Base-by-base conservation (phyloP, 2,329 filamentous ascomycete species). In the Paecilomyces sp. region DNA sequence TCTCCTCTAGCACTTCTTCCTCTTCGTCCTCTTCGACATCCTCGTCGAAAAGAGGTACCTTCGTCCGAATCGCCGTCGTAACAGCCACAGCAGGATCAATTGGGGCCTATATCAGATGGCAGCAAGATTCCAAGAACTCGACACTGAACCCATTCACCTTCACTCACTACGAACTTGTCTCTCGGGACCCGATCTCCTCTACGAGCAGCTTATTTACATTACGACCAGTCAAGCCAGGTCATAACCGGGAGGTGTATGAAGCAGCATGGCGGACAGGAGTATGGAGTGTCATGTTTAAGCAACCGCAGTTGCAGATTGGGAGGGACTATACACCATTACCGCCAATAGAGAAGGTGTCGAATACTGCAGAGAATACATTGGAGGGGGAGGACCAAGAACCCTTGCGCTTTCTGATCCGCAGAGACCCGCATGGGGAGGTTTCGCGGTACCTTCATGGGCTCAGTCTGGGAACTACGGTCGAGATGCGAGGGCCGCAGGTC, bases 241-340 rank as follows among this genome's bases (percentile, higher is more conserved):
- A 59, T 61, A 76, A 74, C 52, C 67, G 66, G 52, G 70, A 72
- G 30, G 69, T 76, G 41, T 80, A 82, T 60, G 67, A 72, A 3
- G 66, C 76, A 11, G 80, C 80, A 25, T 88, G 85, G 84, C 74
- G 75, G 52, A 80, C 84, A 59, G 88, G 89, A 3, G 82, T 95
- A 51, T 96, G 91, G 89, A 92, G 88, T 63, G 88, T 97, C 34
- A 89, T 97, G 78, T 86, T 96, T 70, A 96, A 96, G 77, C 94
- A 97, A 77, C 94, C 94, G 1, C 88, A 96, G 72, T 77, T 97
- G 60, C 92, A 97, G 76, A 96, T 99, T 66, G 90, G 91, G 52
- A 80, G 94, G 62, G 87, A 91, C 60, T 99, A 99, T 75, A 97
- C 94, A 3, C 92, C 93, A 0, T 79, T 99, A 0, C 93, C 91